Conservation (phyloP, 768 basidiomycete species). For the Lyophyllum semitale region DNA sequence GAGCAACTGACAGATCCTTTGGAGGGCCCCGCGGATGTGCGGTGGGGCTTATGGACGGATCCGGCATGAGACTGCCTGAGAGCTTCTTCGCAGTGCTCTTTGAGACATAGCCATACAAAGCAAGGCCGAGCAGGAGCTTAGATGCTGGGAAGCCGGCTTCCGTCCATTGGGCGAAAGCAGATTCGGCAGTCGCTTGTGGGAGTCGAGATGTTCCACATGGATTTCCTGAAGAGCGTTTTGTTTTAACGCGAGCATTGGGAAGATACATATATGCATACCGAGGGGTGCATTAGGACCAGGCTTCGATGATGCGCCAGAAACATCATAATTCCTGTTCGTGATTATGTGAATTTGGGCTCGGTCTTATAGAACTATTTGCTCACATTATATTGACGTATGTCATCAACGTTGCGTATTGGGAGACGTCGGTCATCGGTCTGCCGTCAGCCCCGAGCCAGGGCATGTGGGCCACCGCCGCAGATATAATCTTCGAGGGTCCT, state of each 20-base stretch:
- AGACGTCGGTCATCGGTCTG: conserved; percentile 61
- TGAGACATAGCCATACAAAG: conserved; percentile 69
- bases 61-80: conserved; percentile 25
- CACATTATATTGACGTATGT: conserved; percentile 71
- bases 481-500: conserved; percentile 61
- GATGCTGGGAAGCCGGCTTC: conserved; percentile 65
- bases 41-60: conserved; percentile 23
- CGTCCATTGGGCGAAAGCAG: conserved; percentile 66
- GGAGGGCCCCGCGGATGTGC: conserved; percentile 27
- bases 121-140: conserved; percentile 70
- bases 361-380: conserved; percentile 5
- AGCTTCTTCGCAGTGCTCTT: conserved; percentile 38
- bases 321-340: conserved; percentile 71
- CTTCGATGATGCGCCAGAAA: conserved; percentile 57
- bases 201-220: conserved; percentile 62
- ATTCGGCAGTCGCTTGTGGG: conserved; percentile 63
- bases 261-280: conserved; percentile 23
- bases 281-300: conserved; percentile 82
- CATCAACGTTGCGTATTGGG: conserved; percentile 60
- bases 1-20: conserved; percentile 16
- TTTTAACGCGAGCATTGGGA: background rate
- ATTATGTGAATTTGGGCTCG: conserved; percentile 17
- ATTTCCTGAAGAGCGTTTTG: conserved; percentile 33
- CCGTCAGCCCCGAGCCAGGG: conserved; percentile 71
- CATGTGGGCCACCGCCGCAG: conserved; percentile 67